phyloP scores from a whole-genome alignment of 805 yeast genomes.

The Metschnikowia lunata region DNA sequence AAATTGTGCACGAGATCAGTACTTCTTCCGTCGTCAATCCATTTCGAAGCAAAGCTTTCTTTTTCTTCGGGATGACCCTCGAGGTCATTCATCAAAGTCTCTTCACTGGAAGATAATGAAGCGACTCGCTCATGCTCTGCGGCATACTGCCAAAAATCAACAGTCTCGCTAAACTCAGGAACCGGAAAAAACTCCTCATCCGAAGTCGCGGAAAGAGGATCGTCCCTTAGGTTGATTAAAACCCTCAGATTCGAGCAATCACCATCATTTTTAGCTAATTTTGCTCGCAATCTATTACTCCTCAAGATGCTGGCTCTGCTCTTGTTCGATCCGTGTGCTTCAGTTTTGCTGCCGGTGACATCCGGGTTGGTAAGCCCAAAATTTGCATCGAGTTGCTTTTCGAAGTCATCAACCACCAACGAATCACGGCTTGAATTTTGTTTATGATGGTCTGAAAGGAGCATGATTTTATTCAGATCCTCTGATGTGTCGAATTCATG shows the following conservation, averaged over 20 bases:
- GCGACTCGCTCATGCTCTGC: background rate
- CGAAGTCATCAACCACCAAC: slow-evolving; percentile 25
- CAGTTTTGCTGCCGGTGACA: background rate
- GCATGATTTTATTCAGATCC: too few species aligned
- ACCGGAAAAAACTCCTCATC: slow-evolving; percentile 35
- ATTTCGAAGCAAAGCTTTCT: background rate
- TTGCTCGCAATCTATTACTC: too few species aligned
- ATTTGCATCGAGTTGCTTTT: slow-evolving; percentile 17
- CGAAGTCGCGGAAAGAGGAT: slow-evolving; percentile 14
- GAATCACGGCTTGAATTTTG: slow-evolving; percentile 11
- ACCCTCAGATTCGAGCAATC: too few species aligned
- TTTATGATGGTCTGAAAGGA: too few species aligned
- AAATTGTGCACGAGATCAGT: slow-evolving; percentile 15
- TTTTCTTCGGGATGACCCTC: background rate
- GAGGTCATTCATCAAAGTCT: slow-evolving; percentile 14
- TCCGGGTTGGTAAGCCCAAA: slow-evolving; percentile 17
- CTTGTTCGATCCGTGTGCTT: too few species aligned
- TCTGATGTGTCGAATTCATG: background rate
- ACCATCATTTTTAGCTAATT: too few species aligned
- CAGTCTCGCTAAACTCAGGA: slow-evolving; percentile 22
- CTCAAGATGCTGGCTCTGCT: too few species aligned
- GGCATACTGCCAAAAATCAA: slow-evolving; percentile 9
- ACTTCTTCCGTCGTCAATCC: slow-evolving; percentile 1
- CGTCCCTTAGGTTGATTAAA: too few species aligned
- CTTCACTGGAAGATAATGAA: slow-evolving; percentile 15